Base-by-base conservation (phyloP, 495 filamentous ascomycete species). In the Margaritispora aquatica region DNA sequence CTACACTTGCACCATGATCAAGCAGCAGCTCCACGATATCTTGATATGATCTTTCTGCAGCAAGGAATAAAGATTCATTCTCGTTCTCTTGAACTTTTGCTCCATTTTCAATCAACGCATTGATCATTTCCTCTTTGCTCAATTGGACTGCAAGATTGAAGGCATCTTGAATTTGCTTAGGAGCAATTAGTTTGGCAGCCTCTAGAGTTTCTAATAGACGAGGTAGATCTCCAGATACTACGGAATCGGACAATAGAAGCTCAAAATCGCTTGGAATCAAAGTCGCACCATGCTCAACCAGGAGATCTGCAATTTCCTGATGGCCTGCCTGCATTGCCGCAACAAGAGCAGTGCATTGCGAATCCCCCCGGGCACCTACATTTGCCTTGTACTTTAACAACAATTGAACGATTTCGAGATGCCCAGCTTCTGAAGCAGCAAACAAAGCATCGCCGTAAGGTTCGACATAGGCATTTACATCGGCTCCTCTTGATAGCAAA, bases 21-120 rank as follows among this genome's bases (percentile, higher is more conserved):
- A 72, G 41, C 1, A 70, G 60, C 21, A 61, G 8, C 26, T 41
- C 26, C 13, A 63, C 59, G 15, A 67, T 58, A 7, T 47, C 60
- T 31, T 47, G 21, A 60, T 65, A 53, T 2, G 63, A 66, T n/a
- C 44, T 29, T 0, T 20, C 36, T 5, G 68, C 66, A 47, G 68
- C 68, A 22, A 62, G 50, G 44, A 58, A 55, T 22, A 71, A 52
- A 11, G 67, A 65, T 11, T 23, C 24, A 10, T 52, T 22, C 5
- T 27, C 50, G 15, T 52, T 19, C 26, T 22, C 50, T n/a, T 26
- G 20, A 27, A 52, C 19, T 23, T 52, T 19, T 3, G 50, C 50
- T 27, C 50, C 50, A 19, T 15, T 34, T 15, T 34, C 15, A 15
- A 34, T 34, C 29, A 34, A 34, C 15, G 15, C 29, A 7, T 34